These are phyloP conservation scores for Delphinella strobiligena DNA, from an alignment of 2,329 filamentous ascomycete species.

Conservation along the genomic window DNA sequence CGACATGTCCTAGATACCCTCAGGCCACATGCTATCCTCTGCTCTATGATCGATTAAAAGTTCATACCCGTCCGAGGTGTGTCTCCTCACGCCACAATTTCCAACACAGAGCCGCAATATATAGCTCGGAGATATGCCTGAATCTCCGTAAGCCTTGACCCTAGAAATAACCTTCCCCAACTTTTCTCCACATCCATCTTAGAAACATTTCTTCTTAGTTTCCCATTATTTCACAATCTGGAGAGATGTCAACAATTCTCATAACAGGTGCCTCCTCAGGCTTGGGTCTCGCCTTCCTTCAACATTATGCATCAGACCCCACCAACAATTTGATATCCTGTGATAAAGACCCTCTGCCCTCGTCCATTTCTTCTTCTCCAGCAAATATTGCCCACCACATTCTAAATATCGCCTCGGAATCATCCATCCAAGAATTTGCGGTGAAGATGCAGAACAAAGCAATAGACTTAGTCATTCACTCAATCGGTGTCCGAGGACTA, in stretches of 20 bases:
- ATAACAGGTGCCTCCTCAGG: slow-evolving; percentile 27
- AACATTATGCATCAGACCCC: slow-evolving; percentile 14
- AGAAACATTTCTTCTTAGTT: too few relatives aligned
- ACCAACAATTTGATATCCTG: slow-evolving; percentile 20
- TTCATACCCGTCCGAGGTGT: too few relatives aligned
- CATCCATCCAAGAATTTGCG: slow-evolving; percentile 15
- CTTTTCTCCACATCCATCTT: too few relatives aligned
- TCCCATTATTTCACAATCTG: too few relatives aligned
- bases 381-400: background rate
- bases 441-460: slow-evolving; percentile 11
- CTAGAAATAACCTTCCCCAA: too few relatives aligned
- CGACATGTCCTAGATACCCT: too few relatives aligned
- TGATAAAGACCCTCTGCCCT: slow-evolving; percentile 14
- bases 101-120: too few relatives aligned
- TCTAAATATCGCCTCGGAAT: slow-evolving; percentile 18
- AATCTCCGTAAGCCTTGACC: too few relatives aligned
- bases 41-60: too few relatives aligned
- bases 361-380: background rate
- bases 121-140: too few relatives aligned
- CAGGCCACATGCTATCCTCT: too few relatives aligned
- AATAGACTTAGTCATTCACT: slow-evolving; percentile 31
- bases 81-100: too few relatives aligned
- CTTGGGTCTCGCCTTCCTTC: slow-evolving; percentile 24
- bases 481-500: slow-evolving; percentile 33
- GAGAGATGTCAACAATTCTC: slow-evolving; percentile 16